phyloP scores from a whole-genome alignment of 73 alveolate genomes.

The Symbiodinium pilosum region DNA sequence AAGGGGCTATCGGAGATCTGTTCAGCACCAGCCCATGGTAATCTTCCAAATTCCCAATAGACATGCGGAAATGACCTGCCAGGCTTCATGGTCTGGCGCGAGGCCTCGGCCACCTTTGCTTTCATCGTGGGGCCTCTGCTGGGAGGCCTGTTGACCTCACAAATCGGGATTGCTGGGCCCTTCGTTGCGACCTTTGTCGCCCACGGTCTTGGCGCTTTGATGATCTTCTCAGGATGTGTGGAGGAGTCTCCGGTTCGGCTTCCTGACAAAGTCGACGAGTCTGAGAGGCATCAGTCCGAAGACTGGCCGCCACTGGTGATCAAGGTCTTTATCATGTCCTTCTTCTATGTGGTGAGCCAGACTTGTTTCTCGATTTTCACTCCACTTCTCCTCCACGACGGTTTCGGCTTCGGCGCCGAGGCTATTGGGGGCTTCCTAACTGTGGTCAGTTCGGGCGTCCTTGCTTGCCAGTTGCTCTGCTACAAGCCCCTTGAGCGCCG shows the following conservation, averaged over 20 bases:
- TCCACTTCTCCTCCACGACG: conserved; percentile 37
- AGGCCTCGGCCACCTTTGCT: conserved; percentile 83
- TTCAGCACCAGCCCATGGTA: no score
- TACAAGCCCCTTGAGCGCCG: background rate
- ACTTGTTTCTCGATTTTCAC: conserved; percentile 60
- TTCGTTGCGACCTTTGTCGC: conserved; percentile 45
- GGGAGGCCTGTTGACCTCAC: conserved; percentile 22
- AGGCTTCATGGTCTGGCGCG: conserved; percentile 49
- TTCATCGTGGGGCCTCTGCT: conserved; percentile 57
- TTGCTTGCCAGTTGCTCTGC: conserved; percentile 2
- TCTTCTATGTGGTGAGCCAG: conserved; percentile 87
- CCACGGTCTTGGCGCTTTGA: conserved; percentile 15
- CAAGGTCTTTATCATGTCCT: conserved; percentile 56
- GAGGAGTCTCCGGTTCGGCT: conserved; percentile 32
- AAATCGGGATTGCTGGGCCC: conserved; percentile 10
- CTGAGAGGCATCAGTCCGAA: background rate
- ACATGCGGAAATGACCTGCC: no score
- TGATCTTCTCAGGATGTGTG: background rate
- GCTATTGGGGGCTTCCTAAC: conserved; percentile 44
- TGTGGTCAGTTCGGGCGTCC: background rate
- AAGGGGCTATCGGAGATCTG: no score
- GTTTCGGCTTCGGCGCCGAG: background rate
- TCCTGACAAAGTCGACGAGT: background rate
- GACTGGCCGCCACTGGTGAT: background rate
- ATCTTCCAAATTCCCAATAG: no score